Evolutionary conservation across 108 stramenopile species (phyloP), one percentile per base, ranked within the genome.

Genomic region (Fistulifera solaris): DNA sequence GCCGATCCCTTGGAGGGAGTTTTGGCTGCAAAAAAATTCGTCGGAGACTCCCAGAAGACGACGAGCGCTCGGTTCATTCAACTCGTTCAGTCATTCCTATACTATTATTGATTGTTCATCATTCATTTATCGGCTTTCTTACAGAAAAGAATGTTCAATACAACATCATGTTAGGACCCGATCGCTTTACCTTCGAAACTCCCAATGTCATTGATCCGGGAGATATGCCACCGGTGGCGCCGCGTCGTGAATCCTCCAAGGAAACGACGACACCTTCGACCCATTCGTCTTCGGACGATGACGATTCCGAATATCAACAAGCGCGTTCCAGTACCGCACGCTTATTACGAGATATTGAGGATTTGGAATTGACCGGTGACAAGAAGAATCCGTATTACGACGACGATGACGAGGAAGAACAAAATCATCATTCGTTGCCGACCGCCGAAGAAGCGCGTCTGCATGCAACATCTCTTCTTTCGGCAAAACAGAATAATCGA

Each of bases 191-290:
- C 12, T 69, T 61, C 42, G 74, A 70, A 52, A 70, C 62, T 7
- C 74, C 74, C 46, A 76, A 76, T 59, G 74, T 76, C 8, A 66
- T 76, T 52, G 74, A 76, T 56, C 65, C 55, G 1, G 74, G 74
- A 0, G 74, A 76, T 10, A 25, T 39, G 21, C 45, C 64, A 23
- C 25, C 21, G 44, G 44, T 21, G 44, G 21, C 44, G 7, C 16
- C 44, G 21, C 21, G 44, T 11, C 3, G 44, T 5, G 44, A 21
- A 45, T 45, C 44, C 5, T 11, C 4, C 3, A 45, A 17, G 11
- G 11, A 6, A 45, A 45, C 24, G 26, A 51, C 11, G 6, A 51
- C 25, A 27, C 22, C 21, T 8, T 18, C 49, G 49, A 50, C 21
- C 4, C 18, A 22, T 10, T 24, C 22, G 26, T 28, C 31, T 8